Base-by-base conservation (phyloP, 768 basidiomycete species). In the Leucocoprinus birnbaumii region DNA sequence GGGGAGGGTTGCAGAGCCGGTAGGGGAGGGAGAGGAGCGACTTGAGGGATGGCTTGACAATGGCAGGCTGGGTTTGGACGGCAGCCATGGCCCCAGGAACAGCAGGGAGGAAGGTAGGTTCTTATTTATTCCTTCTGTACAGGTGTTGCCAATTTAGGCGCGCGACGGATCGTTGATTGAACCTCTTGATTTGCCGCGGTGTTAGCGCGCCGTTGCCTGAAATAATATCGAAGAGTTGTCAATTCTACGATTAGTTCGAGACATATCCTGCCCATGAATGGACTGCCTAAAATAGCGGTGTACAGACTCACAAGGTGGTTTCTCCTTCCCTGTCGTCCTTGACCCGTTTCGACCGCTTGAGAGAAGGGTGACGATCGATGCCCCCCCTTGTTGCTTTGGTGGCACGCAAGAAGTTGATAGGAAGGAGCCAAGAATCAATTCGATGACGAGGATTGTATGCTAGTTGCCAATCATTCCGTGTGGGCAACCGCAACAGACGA, bases 1-100 rank as follows among this genome's bases (percentile, higher is more conserved):
- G 84, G 6, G 86, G 85, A 1, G 85, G 86, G 53, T 86, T 84
- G 60, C 85, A 87, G 38, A 86, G 71, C 10, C 85, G 83, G 57
- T 74, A 74, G 75, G 77, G 75, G 11, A 78, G 63, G 16, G 70
- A 65, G 27, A 76, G 65, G 13, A 78, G 56, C 1, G 69, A 64
- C 56, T 58, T 65, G 53, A 74, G 22, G 25, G 64, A 64, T 1
- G 41, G 41, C 46, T 48, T 42, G 48, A 55, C 54, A 40, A 49
- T 46, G 11, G 51, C 46, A n/a, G 56, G 51, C 26, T 58, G 56
- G 31, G 56, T 40, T 31, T 47, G 56, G 37, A 26, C 24, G 44
- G 48, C 40, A 27, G 48, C 47, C 57, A 58, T 58, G 10, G 53
- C 40, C 24, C 40, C 41, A 43, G 25, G 37, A 27, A 40, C 27